Conservation (phyloP, 1,139 yeast genomes). For the Nakaseomyces kungkrabaensis region DNA sequence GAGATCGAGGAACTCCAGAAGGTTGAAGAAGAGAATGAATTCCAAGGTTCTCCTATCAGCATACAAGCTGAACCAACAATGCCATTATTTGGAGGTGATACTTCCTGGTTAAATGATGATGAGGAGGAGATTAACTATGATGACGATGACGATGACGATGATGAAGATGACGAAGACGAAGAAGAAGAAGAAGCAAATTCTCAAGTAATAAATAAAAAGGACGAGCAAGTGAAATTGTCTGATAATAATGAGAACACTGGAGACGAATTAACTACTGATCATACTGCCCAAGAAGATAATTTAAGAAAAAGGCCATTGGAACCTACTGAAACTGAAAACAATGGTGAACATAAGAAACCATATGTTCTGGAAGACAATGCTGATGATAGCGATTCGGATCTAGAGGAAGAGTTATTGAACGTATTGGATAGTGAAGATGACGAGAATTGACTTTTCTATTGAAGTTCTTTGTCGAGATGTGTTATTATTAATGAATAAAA, state of each 20-base stretch:
- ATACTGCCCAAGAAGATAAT: background rate
- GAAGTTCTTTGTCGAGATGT: background rate
- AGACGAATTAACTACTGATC: background rate
- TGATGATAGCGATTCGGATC: constrained; percentile 28
- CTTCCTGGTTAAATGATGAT: constrained; percentile 29
- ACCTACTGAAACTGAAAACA: constrained; percentile 5
- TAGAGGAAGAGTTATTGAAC: constrained; percentile 33
- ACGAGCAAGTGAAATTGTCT: background rate
- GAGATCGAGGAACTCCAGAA: constrained; percentile 16
- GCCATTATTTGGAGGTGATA: constrained; percentile 26
- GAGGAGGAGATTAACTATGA: constrained; percentile 28
- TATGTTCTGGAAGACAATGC: constrained; percentile 3
- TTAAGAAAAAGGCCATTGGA: background rate
- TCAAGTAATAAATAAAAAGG: constrained; percentile 3
- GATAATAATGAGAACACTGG: constrained; percentile 2
- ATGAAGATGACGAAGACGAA: constrained; percentile 13
- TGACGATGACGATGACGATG: constrained; percentile 24
- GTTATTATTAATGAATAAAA: background rate
- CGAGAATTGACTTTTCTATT: background rate
- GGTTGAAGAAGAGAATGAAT: constrained; percentile 15
- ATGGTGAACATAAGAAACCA: constrained; percentile 4
- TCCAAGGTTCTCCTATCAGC: constrained; percentile 10
- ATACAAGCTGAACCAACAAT: background rate
- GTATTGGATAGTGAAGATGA: constrained; percentile 18
- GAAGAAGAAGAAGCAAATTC: constrained; percentile 14